Percentiles rank a stretch among this genome's conserved stretches.
These are phyloP conservation scores for Paracamarosporium sp. DNA, from an alignment of 2,329 filamentous ascomycete genomes.

Conservation along the genomic window DNA sequence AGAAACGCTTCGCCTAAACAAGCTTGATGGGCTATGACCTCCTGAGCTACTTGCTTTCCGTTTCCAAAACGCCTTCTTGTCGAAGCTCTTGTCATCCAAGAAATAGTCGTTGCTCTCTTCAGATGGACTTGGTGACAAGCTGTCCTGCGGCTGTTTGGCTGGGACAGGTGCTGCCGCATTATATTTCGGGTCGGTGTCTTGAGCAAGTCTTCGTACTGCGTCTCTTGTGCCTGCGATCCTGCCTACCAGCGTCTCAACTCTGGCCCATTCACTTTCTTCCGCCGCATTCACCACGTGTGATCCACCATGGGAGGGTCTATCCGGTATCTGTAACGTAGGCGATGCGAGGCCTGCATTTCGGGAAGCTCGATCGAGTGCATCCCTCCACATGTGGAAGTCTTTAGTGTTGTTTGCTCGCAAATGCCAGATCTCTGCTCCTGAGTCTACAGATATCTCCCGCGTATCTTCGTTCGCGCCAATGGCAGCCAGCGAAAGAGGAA, in stretches of 20 bases:
- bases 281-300: conserved; percentile 44
- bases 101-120: conserved; percentile 65
- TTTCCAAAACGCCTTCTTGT: conserved; percentile 88
- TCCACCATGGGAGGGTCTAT: conserved; percentile 25
- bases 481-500: conserved; percentile 88
- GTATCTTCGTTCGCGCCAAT: conserved; percentile 88
- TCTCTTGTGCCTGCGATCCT: conserved; percentile 87
- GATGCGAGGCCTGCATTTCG: conserved; percentile 52
- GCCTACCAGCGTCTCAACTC: conserved; percentile 84
- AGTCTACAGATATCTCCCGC: conserved; percentile 94
- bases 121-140: conserved; percentile 47
- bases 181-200: conserved; percentile 77
- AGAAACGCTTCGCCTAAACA: conserved; percentile 59
- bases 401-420: conserved; percentile 80
- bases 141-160: conserved; percentile 36
- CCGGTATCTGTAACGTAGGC: conserved; percentile 36
- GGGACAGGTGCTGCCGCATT: conserved; percentile 45
- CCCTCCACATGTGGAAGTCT: conserved; percentile 88
- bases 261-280: conserved; percentile 85
- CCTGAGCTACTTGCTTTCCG: conserved; percentile 72
- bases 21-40: conserved; percentile 48
- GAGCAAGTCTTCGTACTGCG: conserved; percentile 83
- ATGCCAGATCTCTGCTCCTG: conserved; percentile 97
- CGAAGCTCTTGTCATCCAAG: conserved; percentile 46
- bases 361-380: conserved; percentile 82